Evolutionary conservation across 1,139 yeast genomes (phyloP).

Genomic region (Yarrowia galli): DNA sequence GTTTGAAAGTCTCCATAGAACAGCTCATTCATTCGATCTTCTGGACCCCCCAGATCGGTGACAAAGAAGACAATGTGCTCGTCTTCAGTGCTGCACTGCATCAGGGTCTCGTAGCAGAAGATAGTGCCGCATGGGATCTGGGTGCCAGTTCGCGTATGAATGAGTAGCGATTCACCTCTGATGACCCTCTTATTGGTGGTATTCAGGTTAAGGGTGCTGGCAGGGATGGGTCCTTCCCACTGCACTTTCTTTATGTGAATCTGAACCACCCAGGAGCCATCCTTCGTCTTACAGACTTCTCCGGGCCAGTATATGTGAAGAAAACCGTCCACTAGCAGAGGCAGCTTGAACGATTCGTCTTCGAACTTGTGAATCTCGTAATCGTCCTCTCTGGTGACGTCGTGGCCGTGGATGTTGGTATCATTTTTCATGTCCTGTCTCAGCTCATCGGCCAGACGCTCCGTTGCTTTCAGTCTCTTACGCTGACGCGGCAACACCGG

Average conservation of each 20-base stretch:
- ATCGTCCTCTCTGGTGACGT: not conserved
- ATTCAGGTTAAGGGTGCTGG: not conserved
- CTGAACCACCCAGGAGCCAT: constrained; percentile 21
- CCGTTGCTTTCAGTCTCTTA: not conserved
- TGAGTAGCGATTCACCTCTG: constrained; percentile 5
- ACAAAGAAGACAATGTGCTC: constrained; percentile 10
- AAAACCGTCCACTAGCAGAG: constrained; percentile 2
- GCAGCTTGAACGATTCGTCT: not conserved
- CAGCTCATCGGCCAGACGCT: not conserved
- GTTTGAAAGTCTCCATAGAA: constrained; percentile 10
- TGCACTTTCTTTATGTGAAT: constrained; percentile 20
- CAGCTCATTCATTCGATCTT: constrained; percentile 9
- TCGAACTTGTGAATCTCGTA: not conserved
- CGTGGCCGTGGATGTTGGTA: constrained; percentile 9
- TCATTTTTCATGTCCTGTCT: constrained; percentile 5
- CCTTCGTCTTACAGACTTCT: constrained; percentile 4
- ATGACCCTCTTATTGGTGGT: constrained; percentile 16
- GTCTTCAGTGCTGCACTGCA: constrained; percentile 21
- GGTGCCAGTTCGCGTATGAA: not conserved
- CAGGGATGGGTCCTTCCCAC: constrained; percentile 17
- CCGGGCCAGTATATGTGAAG: constrained; percentile 26
- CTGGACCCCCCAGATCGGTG: constrained; percentile 9
- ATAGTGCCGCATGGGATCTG: constrained; percentile 8
- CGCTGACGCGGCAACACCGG: constrained; percentile 9
- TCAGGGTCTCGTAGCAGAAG: constrained; percentile 25